A percentile compares a stretch with the other conserved stretches of the same genome.
phyloP scores from a whole-genome alignment of 192 early-diverging fungal genomes.

The Funneliformis mosseae region DNA sequence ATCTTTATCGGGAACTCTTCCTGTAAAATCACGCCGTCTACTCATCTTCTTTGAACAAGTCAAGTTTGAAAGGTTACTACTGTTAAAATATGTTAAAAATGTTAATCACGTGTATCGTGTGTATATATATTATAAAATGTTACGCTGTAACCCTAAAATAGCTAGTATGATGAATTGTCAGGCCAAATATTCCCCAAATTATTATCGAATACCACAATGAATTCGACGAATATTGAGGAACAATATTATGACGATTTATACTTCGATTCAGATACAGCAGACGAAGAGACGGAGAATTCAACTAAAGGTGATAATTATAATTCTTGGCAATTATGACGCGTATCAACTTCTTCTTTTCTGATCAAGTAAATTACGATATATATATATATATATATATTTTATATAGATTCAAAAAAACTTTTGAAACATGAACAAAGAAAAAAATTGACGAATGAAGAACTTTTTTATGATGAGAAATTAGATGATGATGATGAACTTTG shows the following conservation, averaged over 20 bases:
- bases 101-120: too few species aligned
- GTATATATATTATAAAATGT: too few species aligned
- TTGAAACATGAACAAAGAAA: background rate
- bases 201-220: too few species aligned
- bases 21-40: background rate
- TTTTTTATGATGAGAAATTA: slow-evolving; percentile 58
- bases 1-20: background rate
- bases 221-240: background rate
- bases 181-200: too few species aligned
- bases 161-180: too few species aligned
- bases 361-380: background rate
- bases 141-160: too few species aligned
- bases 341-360: background rate
- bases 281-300: background rate
- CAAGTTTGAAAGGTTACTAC: too few species aligned
- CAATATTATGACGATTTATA: background rate
- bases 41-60: background rate
- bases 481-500: slow-evolving; percentile 59
- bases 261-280: background rate
- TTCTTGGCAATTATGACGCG: background rate
- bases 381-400: too few species aligned
- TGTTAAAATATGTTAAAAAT: too few species aligned
- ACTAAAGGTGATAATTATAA: background rate
- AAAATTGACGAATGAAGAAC: slow-evolving; percentile 46
- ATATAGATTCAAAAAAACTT: background rate